Percentiles rank a stretch among this genome's conserved stretches.
phyloP scores from a whole-genome alignment of 2,329 filamentous ascomycete species.

The Botryotinia globosa region DNA sequence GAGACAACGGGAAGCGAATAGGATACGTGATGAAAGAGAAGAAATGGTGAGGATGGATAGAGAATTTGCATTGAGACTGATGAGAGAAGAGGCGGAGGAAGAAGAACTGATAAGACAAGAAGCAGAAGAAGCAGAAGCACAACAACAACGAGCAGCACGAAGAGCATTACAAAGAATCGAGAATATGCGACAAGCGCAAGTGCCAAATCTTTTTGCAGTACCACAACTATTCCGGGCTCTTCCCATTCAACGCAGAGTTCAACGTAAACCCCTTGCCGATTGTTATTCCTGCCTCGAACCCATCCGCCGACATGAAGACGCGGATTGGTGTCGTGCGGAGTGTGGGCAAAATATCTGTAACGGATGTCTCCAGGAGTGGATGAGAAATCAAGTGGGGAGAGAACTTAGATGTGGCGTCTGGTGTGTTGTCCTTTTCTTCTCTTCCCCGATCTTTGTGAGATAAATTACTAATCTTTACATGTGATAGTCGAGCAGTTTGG shows the following conservation, averaged over 20 bases:
- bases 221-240: neutral
- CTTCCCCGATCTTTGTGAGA: no score
- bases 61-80: neutral
- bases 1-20: neutral
- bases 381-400: neutral
- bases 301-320: neutral
- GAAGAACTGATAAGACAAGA: neutral
- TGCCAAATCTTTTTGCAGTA: neutral
- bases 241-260: neutral
- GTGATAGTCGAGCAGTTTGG: neutral
- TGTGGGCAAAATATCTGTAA: slow-evolving; percentile 7
- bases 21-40: neutral
- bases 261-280: neutral
- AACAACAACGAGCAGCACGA: neutral
- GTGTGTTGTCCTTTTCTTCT: neutral
- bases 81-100: neutral
- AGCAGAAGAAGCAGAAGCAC: neutral
- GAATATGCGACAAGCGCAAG: neutral
- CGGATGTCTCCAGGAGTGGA: neutral
- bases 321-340: neutral
- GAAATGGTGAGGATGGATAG: neutral
- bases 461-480: neutral
- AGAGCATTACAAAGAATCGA: neutral
- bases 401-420: neutral
- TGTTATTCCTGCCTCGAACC: slow-evolving; percentile 2